Evolutionary conservation across 495 filamentous ascomycete species (phyloP), one percentile per base, ranked within the genome.

Genomic region (Podospora bellae-mahoneyi): DNA sequence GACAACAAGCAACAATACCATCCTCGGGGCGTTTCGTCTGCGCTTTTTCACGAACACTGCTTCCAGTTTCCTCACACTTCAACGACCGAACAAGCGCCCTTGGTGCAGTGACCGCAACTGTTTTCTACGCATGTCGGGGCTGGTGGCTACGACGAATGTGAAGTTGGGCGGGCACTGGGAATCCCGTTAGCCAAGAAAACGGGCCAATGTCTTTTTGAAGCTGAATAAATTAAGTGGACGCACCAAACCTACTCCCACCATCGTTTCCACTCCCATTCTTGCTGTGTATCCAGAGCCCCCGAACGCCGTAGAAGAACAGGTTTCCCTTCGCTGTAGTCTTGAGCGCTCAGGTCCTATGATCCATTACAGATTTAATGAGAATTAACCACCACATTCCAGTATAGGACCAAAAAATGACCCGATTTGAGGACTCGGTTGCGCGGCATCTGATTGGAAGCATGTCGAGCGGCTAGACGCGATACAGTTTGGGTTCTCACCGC

Each of bases 21-120:
- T 77, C 70, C 72, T 76, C 69, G 75, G 75, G 75, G 75, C 75
- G 75, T 77, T 77, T 73, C 70, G 74, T 74, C 75, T 76, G 72
- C 72, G 67, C 69, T 77, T 77, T 71, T 71, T 73, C 64, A 74
- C 72, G 69, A 76, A 74, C 71, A 70, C 71, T 74, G 74, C 74
- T 68, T 69, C 68, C 65, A 65, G 67, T 75, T 64, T 60, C 64
- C 67, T 23, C 62, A 39, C 53, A 58, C 61, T 20, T 62, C 61
- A 62, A 62, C 61, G 60, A 54, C 34, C 26, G 60, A 55, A 64
- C 7, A 20, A 26, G 7, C 26, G 62, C 13, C 34, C 34, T 32
- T 48, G 34, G 30, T 63, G 61, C 61, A 63, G 32, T 58, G 55
- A 19, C 55, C 55, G 55, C 55, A 20, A 19, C 55, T 58, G n/a